A percentile compares a stretch with the other conserved stretches of the same genome.
Evolutionary conservation across 768 basidiomycete species (phyloP).

Genomic region (Lentinula lateritia): DNA sequence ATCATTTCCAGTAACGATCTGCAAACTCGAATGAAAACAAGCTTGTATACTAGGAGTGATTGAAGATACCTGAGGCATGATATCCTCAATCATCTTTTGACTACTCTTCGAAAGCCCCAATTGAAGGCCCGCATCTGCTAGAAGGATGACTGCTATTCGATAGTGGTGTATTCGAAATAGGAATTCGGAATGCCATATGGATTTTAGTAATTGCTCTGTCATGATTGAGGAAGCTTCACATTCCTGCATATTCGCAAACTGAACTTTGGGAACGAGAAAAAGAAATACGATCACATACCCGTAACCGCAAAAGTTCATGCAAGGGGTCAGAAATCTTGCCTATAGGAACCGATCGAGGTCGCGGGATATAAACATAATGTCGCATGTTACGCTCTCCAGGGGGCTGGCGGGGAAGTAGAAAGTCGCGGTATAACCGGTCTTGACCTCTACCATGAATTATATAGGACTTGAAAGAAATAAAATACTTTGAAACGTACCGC

Average conservation of each 20-base stretch:
- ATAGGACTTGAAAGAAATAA: not conserved
- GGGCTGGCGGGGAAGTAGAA: constrained; percentile 56
- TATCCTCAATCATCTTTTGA: constrained; percentile 62
- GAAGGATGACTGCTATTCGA: constrained; percentile 60
- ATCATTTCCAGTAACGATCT: constrained; percentile 71
- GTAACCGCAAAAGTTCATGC: constrained; percentile 40
- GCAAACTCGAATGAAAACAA: not conserved
- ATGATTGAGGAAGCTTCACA: constrained; percentile 56
- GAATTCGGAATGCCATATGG: constrained; percentile 79
- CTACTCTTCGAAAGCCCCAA: constrained; percentile 70
- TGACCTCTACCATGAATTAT: constrained; percentile 45
- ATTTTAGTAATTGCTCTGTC: constrained; percentile 62
- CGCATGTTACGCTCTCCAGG: constrained; percentile 47
- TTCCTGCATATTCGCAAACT: constrained; percentile 34
- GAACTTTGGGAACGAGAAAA: not conserved
- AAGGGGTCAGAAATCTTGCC: constrained; percentile 35
- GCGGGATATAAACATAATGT: constrained; percentile 40
- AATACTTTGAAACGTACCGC: constrained; percentile 35
- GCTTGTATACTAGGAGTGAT: not conserved
- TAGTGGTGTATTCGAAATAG: constrained; percentile 63
- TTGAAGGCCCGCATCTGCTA: constrained; percentile 76
- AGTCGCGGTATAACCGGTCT: constrained; percentile 57
- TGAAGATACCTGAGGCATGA: constrained; percentile 69
- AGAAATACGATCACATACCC: constrained; percentile 25
- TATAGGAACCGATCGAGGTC: constrained; percentile 25